phyloP scores from a whole-genome alignment of 2,329 filamentous ascomycete species.

The Stachybotrys chlorohalonatus region DNA sequence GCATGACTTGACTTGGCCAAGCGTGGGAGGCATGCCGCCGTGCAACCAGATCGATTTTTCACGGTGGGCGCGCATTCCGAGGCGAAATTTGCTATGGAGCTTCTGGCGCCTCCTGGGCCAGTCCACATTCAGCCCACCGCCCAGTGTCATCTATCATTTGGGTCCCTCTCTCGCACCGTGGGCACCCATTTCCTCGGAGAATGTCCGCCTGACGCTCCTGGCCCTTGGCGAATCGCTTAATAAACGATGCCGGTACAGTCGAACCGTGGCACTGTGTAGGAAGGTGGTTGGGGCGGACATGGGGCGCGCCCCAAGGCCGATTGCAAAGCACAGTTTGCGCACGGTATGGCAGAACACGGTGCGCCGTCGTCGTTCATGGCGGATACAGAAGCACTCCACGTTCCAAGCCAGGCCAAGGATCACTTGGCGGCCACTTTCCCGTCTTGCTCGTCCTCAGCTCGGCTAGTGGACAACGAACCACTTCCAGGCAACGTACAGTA shows the following conservation, averaged over 20 bases:
- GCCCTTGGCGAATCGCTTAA: neutral
- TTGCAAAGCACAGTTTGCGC: neutral
- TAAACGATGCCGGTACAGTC: neutral
- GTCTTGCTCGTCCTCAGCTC: neutral
- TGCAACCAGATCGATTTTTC: neutral
- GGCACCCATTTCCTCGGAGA: neutral
- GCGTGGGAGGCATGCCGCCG: neutral
- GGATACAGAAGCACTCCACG: neutral
- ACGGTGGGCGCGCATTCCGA: conserved; percentile 2
- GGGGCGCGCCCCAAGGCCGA: neutral
- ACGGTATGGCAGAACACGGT: neutral
- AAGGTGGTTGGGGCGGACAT: neutral
- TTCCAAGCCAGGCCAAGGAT: neutral
- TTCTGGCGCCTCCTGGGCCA: neutral
- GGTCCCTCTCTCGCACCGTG: too few relatives aligned
- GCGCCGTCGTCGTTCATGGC: neutral
- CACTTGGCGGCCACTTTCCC: neutral
- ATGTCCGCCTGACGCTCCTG: neutral
- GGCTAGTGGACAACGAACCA: neutral
- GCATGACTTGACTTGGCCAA: conserved; percentile 19
- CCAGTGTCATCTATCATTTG: neutral
- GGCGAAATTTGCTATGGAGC: conserved; percentile 1
- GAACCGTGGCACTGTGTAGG: neutral
- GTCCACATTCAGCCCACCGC: neutral
- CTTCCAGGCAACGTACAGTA: neutral